phyloP scores from a whole-genome alignment of 345 rosid genomes.

The Citrus hindsii region DNA sequence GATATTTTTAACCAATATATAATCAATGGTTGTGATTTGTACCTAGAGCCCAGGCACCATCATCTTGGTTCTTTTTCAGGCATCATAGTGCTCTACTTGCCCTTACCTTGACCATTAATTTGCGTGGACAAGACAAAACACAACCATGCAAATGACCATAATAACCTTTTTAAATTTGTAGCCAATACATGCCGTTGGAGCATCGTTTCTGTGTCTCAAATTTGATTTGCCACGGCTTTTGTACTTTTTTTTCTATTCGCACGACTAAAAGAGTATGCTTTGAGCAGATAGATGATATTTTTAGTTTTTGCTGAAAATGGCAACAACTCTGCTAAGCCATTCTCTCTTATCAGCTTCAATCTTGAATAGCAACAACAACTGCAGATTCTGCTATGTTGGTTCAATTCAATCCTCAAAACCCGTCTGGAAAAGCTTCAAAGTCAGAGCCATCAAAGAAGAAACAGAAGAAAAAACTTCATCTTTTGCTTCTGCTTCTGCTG shows the following conservation, averaged over 20 bases:
- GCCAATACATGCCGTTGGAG: background rate
- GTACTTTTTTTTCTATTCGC: no score
- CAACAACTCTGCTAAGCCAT: conserved; percentile 34
- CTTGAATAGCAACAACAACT: conserved; percentile 17
- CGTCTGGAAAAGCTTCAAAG: conserved; percentile 27
- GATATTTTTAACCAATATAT: no score
- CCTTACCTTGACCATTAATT: background rate
- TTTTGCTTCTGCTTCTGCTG: conserved; percentile 33
- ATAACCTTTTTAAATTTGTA: background rate
- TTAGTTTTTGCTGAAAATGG: conserved; percentile 31
- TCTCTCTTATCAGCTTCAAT: conserved; percentile 23
- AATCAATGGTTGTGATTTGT: no score
- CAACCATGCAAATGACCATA: background rate
- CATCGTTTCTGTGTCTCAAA: background rate
- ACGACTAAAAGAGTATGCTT: background rate
- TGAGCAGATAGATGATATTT: background rate
- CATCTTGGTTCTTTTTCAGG: background rate
- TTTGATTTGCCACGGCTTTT: no score
- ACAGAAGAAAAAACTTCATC: conserved; percentile 39
- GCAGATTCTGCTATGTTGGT: conserved; percentile 18
- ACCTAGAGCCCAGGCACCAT: background rate
- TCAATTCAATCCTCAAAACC: conserved; percentile 26
- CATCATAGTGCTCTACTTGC: conserved; percentile 17
- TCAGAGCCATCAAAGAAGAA: conserved; percentile 61
- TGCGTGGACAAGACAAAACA: background rate